A percentile compares a stretch with the other conserved stretches of the same genome.
Evolutionary conservation across 2,329 filamentous ascomycete species (phyloP).

Genomic region (Xylaria sp.): DNA sequence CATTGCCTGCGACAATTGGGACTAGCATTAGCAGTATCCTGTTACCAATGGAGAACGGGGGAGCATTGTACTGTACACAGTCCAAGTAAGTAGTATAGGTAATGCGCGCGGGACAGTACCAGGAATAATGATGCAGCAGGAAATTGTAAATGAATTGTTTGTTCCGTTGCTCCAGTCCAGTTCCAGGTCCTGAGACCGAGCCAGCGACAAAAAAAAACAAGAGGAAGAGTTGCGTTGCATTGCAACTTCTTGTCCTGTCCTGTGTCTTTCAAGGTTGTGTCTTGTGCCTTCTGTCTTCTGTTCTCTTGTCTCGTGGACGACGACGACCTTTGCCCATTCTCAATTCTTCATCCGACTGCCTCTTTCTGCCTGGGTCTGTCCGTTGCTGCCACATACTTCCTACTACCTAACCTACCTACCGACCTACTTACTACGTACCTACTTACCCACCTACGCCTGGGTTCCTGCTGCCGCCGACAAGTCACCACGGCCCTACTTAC

Average conservation of each 20-base stretch:
- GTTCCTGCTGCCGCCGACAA: slow-evolving; percentile 8
- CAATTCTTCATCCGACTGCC: slow-evolving; percentile 13
- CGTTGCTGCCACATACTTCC: not conserved
- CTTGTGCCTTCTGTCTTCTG: slow-evolving; percentile 28
- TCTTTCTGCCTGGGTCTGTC: not conserved
- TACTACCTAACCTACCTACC: slow-evolving; percentile 4
- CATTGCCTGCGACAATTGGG: slow-evolving; percentile 39
- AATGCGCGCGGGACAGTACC: slow-evolving; percentile 29
- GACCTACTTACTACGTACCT: not conserved
- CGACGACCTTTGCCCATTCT: slow-evolving; percentile 12
- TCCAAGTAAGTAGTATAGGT: too few species aligned
- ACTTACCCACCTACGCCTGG: not conserved
- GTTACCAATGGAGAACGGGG: not conserved
- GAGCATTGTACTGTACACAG: slow-evolving; percentile 29
- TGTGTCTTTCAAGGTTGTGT: too few species aligned
- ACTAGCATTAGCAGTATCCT: slow-evolving; percentile 22
- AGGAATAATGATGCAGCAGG: slow-evolving; percentile 33
- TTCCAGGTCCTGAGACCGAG: slow-evolving; percentile 38
- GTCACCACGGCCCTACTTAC: not conserved
- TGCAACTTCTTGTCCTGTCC: slow-evolving; percentile 30
- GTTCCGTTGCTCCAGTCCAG: slow-evolving; percentile 38
- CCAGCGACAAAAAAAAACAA: slow-evolving; percentile 27
- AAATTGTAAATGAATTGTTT: slow-evolving; percentile 37
- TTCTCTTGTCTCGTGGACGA: slow-evolving; percentile 25
- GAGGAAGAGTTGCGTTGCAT: slow-evolving; percentile 19